Percentiles rank a stretch among this genome's conserved stretches.
phyloP scores from a whole-genome alignment of 805 yeast genomes.

The Saturnispora besseyi region DNA sequence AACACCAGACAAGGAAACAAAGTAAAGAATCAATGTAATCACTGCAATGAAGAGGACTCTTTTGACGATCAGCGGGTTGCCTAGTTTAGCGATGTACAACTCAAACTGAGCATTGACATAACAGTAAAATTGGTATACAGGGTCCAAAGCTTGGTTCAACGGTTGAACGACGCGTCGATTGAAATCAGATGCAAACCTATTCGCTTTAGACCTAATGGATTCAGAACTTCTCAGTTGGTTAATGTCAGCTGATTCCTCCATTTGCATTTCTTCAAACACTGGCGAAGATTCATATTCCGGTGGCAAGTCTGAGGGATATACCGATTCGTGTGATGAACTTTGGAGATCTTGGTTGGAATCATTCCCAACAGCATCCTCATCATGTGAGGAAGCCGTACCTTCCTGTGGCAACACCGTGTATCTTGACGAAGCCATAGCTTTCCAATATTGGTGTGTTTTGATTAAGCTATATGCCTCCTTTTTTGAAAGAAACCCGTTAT shows the following conservation, averaged over 20 bases:
- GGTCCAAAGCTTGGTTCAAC: constrained; percentile 38
- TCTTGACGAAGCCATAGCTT: constrained; percentile 7
- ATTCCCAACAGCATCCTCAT: not conserved
- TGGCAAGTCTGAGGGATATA: constrained; percentile 16
- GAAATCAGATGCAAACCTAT: constrained; percentile 30
- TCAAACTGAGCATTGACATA: constrained; percentile 43
- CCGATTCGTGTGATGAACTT: not conserved
- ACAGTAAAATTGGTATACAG: constrained; percentile 40
- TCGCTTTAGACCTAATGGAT: constrained; percentile 26
- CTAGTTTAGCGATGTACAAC: constrained; percentile 49
- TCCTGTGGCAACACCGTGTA: constrained; percentile 6
- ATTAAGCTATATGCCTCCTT: not conserved
- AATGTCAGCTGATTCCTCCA: constrained; percentile 30
- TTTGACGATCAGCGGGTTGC: constrained; percentile 79
- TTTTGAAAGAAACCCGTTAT: not conserved
- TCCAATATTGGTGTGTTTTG: not conserved
- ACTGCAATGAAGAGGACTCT: constrained; percentile 63
- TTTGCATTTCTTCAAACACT: constrained; percentile 33
- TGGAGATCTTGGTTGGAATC: not conserved
- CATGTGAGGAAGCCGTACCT: not conserved
- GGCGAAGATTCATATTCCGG: constrained; percentile 18
- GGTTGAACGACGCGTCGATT: constrained; percentile 34
- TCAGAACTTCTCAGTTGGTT: not conserved
- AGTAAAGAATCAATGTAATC: constrained; percentile 49
- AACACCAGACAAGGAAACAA: constrained; percentile 49